A percentile compares a stretch with the other conserved stretches of the same genome.
Conservation (phyloP, 2,329 filamentous ascomycete species). For the Epichloe coenophiala region DNA sequence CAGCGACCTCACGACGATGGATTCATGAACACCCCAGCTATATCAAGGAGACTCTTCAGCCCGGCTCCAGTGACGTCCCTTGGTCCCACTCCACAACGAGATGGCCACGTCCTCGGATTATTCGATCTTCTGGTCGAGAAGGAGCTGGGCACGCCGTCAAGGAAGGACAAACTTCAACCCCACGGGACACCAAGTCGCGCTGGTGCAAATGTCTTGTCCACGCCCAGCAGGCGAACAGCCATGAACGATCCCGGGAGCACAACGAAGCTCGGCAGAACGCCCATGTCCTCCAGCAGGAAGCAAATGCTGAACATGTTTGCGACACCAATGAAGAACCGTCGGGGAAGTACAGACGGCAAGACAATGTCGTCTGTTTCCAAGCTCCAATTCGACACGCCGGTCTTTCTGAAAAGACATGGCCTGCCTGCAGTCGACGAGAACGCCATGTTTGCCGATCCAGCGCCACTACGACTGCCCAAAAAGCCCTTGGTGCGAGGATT, state of each 20-base stretch:
- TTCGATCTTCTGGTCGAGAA: constrained; percentile 55
- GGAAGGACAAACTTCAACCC: constrained; percentile 17
- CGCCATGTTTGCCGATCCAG: constrained; percentile 31
- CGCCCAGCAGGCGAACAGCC: constrained; percentile 31
- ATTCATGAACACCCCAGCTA: constrained; percentile 40
- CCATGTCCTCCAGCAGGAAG: constrained; percentile 44
- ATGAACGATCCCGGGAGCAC: constrained; percentile 16
- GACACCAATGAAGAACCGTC: constrained; percentile 45
- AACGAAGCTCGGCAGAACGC: constrained; percentile 30
- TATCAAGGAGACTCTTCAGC: constrained; percentile 46
- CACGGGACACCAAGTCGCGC: constrained; percentile 2
- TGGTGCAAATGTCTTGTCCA: constrained; percentile 19
- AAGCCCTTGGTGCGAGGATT: constrained; percentile 55
- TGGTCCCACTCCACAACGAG: constrained; percentile 67
- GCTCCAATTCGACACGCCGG: constrained; percentile 52
- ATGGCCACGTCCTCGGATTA: constrained; percentile 62
- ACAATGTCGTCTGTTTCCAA: constrained; percentile 40
- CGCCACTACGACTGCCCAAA: constrained; percentile 38
- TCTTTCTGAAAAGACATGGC: constrained; percentile 44
- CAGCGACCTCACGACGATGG: constrained; percentile 24
- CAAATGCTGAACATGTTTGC: constrained; percentile 49
- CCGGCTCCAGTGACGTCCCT: constrained; percentile 46
- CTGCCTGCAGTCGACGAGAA: constrained; percentile 44
- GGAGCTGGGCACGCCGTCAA: constrained; percentile 36
- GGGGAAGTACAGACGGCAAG: constrained; percentile 22